phyloP scores from a whole-genome alignment of 257 asterid genomes.

The Gentiana dahurica region DNA sequence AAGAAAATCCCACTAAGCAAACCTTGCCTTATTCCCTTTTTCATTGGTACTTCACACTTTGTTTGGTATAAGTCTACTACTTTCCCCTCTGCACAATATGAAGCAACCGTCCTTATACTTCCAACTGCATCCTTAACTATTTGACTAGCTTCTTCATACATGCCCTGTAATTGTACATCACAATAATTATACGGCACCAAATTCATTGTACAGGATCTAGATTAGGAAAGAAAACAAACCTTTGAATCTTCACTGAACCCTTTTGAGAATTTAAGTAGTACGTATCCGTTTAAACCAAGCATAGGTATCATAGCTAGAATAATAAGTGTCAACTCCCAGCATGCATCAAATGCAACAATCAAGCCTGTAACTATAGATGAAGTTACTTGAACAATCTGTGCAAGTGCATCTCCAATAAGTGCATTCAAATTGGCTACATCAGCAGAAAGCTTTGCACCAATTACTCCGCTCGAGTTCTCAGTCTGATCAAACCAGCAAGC shows the following conservation, averaged over 20 bases:
- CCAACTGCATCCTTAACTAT: slow-evolving; percentile 58
- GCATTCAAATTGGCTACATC: slow-evolving; percentile 80
- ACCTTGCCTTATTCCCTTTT: slow-evolving; percentile 61
- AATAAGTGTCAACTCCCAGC: slow-evolving; percentile 76
- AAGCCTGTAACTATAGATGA: slow-evolving; percentile 53
- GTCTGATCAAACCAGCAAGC: slow-evolving; percentile 46
- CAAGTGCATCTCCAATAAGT: slow-evolving; percentile 80
- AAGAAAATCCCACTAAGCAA: slow-evolving; percentile 63
- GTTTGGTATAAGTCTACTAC: slow-evolving; percentile 55
- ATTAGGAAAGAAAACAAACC: slow-evolving; percentile 19
- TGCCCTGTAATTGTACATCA: slow-evolving; percentile 26
- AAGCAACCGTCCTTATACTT: slow-evolving; percentile 48
- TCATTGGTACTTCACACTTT: slow-evolving; percentile 72
- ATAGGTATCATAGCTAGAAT: slow-evolving; percentile 59
- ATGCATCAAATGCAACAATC: slow-evolving; percentile 52
- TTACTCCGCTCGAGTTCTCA: slow-evolving; percentile 72
- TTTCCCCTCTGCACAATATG: slow-evolving; percentile 84
- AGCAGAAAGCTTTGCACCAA: slow-evolving; percentile 77
- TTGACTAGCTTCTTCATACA: slow-evolving; percentile 90
- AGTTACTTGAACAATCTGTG: slow-evolving; percentile 70
- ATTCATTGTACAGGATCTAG: not conserved
- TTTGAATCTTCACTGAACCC: slow-evolving; percentile 83
- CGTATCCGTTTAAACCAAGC: slow-evolving; percentile 51
- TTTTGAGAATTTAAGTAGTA: slow-evolving; percentile 52
- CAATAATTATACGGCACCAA: slow-evolving; percentile 1